Evolutionary conservation across 23 red algal species (phyloP), one percentile per base, ranked within the genome.

Genomic region (Gracilaria vermiculophylla): DNA sequence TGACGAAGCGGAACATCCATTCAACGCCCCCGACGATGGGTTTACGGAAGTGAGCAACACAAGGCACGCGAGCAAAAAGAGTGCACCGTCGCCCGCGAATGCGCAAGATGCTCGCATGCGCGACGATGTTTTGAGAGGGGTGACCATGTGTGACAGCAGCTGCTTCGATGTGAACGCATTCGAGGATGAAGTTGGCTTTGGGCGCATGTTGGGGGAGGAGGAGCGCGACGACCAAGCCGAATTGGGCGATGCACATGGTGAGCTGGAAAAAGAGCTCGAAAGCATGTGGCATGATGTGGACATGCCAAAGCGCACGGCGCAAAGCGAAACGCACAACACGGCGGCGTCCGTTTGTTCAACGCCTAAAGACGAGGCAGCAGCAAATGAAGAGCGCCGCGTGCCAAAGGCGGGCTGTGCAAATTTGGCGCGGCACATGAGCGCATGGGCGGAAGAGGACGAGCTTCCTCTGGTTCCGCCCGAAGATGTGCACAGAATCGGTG

Each of bases 1-100:
- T 60, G 49, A 57, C 19, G 53, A 79, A 34, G 76, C 76, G 31
- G 53, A 79, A 39, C 76, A 79, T 79, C 76, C 76, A 28, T 57
- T 79, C 49, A 60, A 79, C 42, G 21, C 67, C 1, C 67, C 67
- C 25, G 67, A 73, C 47, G 67, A 73, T 28, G 67, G 67, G 7
- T 73, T 73, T 48, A 24, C 28, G 44, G 67, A 73, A 48, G 67
- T 73, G 0, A 28, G 23, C 23, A 48, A 79, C 11, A 49, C 76
- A 52, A 58, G 25, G 31, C 37, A 55, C 0, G 49, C 49, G 0
- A 79, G 57, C 49, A 79, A n/a, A 49, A 24, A 40, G 17, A 47
- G n/a, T 47, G 20, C 5, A 45, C 35, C 67, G 7, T 28, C 8
- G 29, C 6, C 9, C 16, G 28, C 29, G 4, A 47, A 45, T 47